These are phyloP conservation scores for Polyporus arcularius DNA, from an alignment of 768 basidiomycete genomes.

Conservation along the genomic window DNA sequence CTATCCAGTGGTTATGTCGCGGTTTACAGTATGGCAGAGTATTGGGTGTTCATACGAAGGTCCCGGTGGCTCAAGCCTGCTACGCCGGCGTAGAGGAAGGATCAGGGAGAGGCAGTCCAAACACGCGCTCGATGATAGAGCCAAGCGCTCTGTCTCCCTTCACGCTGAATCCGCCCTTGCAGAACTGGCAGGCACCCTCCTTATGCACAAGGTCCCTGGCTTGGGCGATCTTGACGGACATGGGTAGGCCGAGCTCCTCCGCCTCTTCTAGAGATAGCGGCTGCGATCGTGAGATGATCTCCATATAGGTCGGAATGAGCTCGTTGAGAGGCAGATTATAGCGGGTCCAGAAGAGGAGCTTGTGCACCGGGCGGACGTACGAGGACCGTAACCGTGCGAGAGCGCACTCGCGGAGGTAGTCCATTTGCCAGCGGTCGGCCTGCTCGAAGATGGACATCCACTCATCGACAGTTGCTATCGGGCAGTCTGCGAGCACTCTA, in stretches of 20 bases:
- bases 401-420: slow-evolving; percentile 12
- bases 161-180: neutral
- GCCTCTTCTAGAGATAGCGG: slow-evolving; percentile 12
- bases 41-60: neutral
- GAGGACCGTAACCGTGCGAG: slow-evolving; percentile 2
- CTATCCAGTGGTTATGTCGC: neutral
- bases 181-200: slow-evolving; percentile 9
- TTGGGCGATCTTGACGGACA: slow-evolving; percentile 9
- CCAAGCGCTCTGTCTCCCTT: neutral
- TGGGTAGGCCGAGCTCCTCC: slow-evolving; percentile 2
- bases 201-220: slow-evolving; percentile 10
- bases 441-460: slow-evolving; percentile 21
- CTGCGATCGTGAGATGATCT: slow-evolving; percentile 12
- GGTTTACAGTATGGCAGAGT: neutral
- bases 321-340: slow-evolving; percentile 9
- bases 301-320: slow-evolving; percentile 12
- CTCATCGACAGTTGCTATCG: slow-evolving; percentile 14
- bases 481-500: slow-evolving; percentile 7
- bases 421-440: slow-evolving; percentile 21
- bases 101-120: neutral
- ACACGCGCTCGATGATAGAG: neutral
- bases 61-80: neutral
- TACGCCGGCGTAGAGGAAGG: neutral
- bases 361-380: slow-evolving; percentile 12
- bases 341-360: slow-evolving; percentile 18